These are phyloP conservation scores for Spathaspora sp. DNA, from an alignment of 1,139 yeast species.

Conservation along the genomic window DNA sequence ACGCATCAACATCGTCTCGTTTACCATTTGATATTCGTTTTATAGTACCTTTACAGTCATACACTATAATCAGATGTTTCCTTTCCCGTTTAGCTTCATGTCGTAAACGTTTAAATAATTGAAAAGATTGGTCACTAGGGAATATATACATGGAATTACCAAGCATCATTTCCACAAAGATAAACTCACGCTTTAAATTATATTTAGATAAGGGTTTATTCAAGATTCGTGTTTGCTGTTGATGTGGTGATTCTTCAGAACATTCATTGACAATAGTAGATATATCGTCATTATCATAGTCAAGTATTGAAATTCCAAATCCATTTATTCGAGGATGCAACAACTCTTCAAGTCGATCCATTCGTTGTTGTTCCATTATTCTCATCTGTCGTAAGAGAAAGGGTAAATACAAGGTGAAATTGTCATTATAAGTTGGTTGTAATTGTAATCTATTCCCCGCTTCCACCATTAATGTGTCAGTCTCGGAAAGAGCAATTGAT, in stretches of 20 bases:
- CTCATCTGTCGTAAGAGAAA: conserved; percentile 32
- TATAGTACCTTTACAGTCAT: conserved; percentile 26
- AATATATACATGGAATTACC: conserved; percentile 32
- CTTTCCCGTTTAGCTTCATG: conserved; percentile 22
- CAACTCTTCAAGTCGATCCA: neutral
- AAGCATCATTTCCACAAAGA: conserved; percentile 36
- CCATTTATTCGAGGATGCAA: neutral
- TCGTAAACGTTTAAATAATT: conserved; percentile 30
- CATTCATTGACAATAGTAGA: conserved; percentile 24
- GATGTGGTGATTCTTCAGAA: neutral
- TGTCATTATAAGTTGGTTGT: conserved; percentile 37
- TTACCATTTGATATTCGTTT: conserved; percentile 13
- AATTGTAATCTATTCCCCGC: conserved; percentile 27
- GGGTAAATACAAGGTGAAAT: conserved; percentile 40
- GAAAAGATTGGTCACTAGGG: conserved; percentile 29
- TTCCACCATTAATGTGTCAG: conserved; percentile 24
- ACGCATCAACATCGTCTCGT: conserved; percentile 10
- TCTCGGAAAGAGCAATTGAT: conserved; percentile 21
- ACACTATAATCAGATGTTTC: conserved; percentile 21
- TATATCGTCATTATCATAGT: conserved; percentile 19
- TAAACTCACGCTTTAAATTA: conserved; percentile 27
- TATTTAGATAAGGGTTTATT: conserved; percentile 19
- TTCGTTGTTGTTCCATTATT: conserved; percentile 11
- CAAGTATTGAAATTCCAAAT: neutral
- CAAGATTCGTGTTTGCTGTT: conserved; percentile 13